Evolutionary conservation across 495 filamentous ascomycete genomes (phyloP), one percentile per base, ranked within the genome.

Genomic region (Echria macrotheca): DNA sequence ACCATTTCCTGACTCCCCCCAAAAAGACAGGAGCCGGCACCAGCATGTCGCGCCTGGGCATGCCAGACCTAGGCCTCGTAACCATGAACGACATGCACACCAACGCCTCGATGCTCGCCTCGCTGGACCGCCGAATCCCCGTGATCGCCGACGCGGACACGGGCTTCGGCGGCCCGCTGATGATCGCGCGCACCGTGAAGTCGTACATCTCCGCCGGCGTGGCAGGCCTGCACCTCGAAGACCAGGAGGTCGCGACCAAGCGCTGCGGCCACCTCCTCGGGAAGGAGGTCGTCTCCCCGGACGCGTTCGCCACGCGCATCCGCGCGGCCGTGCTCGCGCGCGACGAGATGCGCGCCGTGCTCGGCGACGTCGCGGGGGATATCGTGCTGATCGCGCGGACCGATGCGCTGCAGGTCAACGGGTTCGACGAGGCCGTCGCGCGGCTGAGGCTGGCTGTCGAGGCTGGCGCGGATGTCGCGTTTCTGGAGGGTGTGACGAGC

Each of bases 21-120:
- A n/a, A n/a, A n/a, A n/a, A n/a, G n/a, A 86, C 83, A 17, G 84
- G 84, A n/a, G 84, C 83, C 8, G 84, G 83, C n/a, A 85, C 83
- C 3, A 75, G 76, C 2, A 78, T 78, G 31, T 85, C 82, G 3
- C 61, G 73, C 2, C 72, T 85, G 0, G 83, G 84, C 10, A 72
- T 77, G 68, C 76, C 84, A 0, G 84, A 87, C 58, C 71, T 86
- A 1, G 83, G 82, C n/a, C 59, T 87, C 4, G 76, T 76, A 8
- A 69, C 66, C 10, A 69, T 80, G 39, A 73, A 79, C 56, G 83
- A 88, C 60, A 86, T 87, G 82, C 60, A 69, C 23, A 70, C 68
- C 43, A 80, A 86, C 55, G 83, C 82, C 0, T 69, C 74, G 38
- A 85, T 85, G 79, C 80, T 88, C 44, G 80, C 81, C 36, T 73